These are phyloP conservation scores for Colletotrichum sublineola DNA, from an alignment of 2,329 filamentous ascomycete genomes.

Conservation along the genomic window DNA sequence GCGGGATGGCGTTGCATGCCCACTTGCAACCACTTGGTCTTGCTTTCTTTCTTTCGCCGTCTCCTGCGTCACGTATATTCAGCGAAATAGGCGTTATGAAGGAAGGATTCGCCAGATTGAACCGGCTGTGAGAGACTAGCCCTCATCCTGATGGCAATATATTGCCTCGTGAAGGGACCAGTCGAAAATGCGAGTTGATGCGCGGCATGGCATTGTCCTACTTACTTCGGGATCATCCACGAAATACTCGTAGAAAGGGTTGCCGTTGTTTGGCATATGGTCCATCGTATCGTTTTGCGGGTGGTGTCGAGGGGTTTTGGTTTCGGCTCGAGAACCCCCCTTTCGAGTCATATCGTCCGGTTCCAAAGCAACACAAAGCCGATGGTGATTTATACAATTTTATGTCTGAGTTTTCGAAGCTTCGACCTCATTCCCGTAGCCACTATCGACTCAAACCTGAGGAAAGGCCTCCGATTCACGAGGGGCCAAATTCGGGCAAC, in stretches of 20 bases:
- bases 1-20: constrained; percentile 8
- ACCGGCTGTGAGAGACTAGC: not conserved
- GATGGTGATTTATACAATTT: constrained; percentile 34
- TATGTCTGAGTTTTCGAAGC: constrained; percentile 4
- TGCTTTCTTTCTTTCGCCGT: not conserved
- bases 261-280: constrained; percentile 21
- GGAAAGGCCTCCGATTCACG: constrained; percentile 17
- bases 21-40: constrained; percentile 32
- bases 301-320: constrained; percentile 4
- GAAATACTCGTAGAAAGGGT: constrained; percentile 36
- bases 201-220: constrained; percentile 14
- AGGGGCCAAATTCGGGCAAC: constrained; percentile 34
- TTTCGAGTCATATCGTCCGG: constrained; percentile 25
- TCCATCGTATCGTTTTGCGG: constrained; percentile 30
- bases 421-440: constrained; percentile 26
- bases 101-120: not conserved
- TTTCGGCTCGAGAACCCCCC: constrained; percentile 24
- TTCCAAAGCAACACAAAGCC: constrained; percentile 18
- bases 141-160: constrained; percentile 1
- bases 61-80: not conserved
- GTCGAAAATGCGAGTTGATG: not conserved
- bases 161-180: not conserved
- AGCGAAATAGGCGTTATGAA: not conserved
- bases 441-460: constrained; percentile 15
- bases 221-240: constrained; percentile 37